phyloP scores from a whole-genome alignment of 306 rosid genomes.

The Urtica urens region DNA sequence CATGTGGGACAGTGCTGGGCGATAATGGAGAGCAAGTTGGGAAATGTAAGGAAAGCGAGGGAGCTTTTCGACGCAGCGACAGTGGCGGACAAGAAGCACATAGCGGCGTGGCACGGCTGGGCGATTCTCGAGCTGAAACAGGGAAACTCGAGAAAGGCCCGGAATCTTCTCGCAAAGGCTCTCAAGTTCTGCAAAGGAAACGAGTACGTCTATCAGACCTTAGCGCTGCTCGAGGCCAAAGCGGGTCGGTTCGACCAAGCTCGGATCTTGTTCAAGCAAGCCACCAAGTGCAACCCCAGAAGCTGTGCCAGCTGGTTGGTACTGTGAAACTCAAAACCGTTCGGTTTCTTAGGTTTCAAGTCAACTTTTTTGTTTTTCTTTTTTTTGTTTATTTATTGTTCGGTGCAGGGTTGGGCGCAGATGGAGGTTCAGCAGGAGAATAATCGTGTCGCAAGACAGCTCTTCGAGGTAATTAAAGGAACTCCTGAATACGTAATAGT shows the following conservation, averaged over 20 bases:
- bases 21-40: constrained; percentile 69
- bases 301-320: constrained; percentile 99
- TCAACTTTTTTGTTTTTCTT: constrained; percentile 5
- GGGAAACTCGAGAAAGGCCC: constrained; percentile 74
- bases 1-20: constrained; percentile 96
- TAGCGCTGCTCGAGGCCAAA: constrained; percentile 78
- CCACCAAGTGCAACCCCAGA: constrained; percentile 73
- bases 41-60: constrained; percentile 75
- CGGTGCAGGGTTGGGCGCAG: constrained; percentile 82
- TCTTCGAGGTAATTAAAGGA: constrained; percentile 81
- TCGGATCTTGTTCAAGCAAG: constrained; percentile 72
- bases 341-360: too few relatives aligned
- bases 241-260: constrained; percentile 80
- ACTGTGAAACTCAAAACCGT: too few relatives aligned
- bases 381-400: neutral
- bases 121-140: constrained; percentile 86
- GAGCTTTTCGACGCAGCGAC: constrained; percentile 86
- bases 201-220: constrained; percentile 86
- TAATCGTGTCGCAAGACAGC: constrained; percentile 47
- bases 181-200: constrained; percentile 70
- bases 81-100: constrained; percentile 80
- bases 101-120: constrained; percentile 99
- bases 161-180: constrained; percentile 71
- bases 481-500: too few relatives aligned
- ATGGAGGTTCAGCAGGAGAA: constrained; percentile 82